Conservation (phyloP, 2,329 filamentous ascomycete species). For the Botryosphaeria dothidea region DNA sequence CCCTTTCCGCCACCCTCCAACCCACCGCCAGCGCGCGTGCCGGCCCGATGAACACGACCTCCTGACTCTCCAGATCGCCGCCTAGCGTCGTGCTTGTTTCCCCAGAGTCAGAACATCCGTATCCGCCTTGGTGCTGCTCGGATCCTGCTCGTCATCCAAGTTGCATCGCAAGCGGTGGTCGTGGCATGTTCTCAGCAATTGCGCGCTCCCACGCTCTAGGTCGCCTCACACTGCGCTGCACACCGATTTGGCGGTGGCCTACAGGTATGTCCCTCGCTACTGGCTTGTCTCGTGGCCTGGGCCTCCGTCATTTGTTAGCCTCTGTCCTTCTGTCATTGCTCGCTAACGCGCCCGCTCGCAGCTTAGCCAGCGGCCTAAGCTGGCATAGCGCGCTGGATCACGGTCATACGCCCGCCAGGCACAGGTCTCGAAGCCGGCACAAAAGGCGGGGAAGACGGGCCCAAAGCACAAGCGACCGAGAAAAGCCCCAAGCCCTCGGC, state of each 20-base stretch:
- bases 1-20: not conserved
- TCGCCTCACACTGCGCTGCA: not conserved
- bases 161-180: not conserved
- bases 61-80: not conserved
- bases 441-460: not conserved
- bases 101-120: not conserved
- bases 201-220: not conserved
- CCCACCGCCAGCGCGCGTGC: not conserved
- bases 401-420: not conserved
- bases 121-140: not conserved
- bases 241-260: not conserved
- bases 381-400: not conserved
- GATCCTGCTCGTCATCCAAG: not conserved
- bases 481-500: not conserved
- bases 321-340: not conserved
- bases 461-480: not conserved
- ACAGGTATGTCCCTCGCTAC: not conserved
- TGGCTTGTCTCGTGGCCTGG: not conserved
- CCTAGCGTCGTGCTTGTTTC: conserved; percentile 6
- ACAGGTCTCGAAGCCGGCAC: not conserved
- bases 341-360: not conserved
- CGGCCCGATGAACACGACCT: not conserved
- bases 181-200: not conserved
- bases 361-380: not conserved
- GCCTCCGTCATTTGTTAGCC: not conserved